Percentiles rank a stretch among this genome's conserved stretches.
Evolutionary conservation across 2,329 filamentous ascomycete species (phyloP).

Genomic region (Nannizziopsis arthrosporioides): DNA sequence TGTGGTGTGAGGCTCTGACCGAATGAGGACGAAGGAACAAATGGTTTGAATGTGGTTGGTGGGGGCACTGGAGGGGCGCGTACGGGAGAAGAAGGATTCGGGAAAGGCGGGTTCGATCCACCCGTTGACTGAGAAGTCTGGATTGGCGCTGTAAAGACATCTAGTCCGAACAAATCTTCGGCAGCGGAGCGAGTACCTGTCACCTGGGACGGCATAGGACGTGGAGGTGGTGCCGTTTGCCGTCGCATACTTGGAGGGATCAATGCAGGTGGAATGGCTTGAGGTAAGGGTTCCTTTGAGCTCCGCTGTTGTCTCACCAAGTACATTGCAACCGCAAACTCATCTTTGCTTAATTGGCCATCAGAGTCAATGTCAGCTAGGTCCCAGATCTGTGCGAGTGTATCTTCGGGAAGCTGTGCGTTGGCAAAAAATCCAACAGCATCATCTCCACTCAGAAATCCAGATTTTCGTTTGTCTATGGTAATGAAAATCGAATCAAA

Average conservation of each 20-base stretch:
- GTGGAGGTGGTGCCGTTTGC: constrained; percentile 31
- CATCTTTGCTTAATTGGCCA: constrained; percentile 72
- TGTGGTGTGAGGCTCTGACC: constrained; percentile 70
- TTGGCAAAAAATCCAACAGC: constrained; percentile 90
- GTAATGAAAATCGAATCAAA: constrained; percentile 79
- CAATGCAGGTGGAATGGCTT: constrained; percentile 65
- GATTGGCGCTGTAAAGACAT: constrained; percentile 54
- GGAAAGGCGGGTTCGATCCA: constrained; percentile 52
- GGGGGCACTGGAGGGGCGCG: constrained; percentile 25
- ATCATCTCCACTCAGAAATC: constrained; percentile 84
- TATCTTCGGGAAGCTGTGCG: constrained; percentile 77
- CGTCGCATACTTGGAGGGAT: constrained; percentile 75
- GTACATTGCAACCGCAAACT: constrained; percentile 96
- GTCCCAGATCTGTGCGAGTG: constrained; percentile 91
- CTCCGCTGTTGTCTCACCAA: constrained; percentile 81
- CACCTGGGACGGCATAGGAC: constrained; percentile 27
- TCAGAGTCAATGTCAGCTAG: constrained; percentile 87
- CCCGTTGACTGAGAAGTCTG: constrained; percentile 60
- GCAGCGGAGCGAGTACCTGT: constrained; percentile 63
- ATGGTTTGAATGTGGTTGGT: constrained; percentile 65
- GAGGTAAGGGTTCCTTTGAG: constrained; percentile 59
- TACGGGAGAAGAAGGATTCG: constrained; percentile 39
- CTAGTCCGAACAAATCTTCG: constrained; percentile 87
- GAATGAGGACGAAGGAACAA: constrained; percentile 84
- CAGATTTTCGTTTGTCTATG: constrained; percentile 68